These are phyloP conservation scores for Hyphopichia burtonii DNA, from an alignment of 1,139 yeast genomes.

Conservation along the genomic window DNA sequence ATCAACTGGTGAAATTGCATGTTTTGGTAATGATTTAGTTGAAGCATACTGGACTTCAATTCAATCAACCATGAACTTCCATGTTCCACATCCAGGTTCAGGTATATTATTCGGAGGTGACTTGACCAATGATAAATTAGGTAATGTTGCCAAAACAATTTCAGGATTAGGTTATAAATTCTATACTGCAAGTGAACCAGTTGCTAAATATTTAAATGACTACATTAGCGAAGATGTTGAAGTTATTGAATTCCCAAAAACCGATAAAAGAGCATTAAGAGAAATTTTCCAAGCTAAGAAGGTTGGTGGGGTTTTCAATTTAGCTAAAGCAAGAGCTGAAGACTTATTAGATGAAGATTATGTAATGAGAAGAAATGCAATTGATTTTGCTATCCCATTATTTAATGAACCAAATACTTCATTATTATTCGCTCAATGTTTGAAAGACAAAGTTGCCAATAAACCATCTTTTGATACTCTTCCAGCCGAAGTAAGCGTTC, in stretches of 20 bases:
- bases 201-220: slow-evolving; percentile 62
- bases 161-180: slow-evolving; percentile 78
- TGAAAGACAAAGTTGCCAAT: slow-evolving; percentile 66
- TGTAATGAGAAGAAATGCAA: slow-evolving; percentile 98
- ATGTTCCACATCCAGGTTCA: slow-evolving; percentile 84
- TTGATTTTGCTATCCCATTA: slow-evolving; percentile 94
- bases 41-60: slow-evolving; percentile 98
- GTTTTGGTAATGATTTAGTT: slow-evolving; percentile 79
- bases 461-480: slow-evolving; percentile 45
- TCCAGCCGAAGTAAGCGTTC: slow-evolving; percentile 57
- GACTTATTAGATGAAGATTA: slow-evolving; percentile 83
- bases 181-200: slow-evolving; percentile 72
- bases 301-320: slow-evolving; percentile 84
- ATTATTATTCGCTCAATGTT: slow-evolving; percentile 78
- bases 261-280: slow-evolving; percentile 89
- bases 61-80: slow-evolving; percentile 95
- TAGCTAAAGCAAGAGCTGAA: slow-evolving; percentile 89
- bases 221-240: slow-evolving; percentile 51
- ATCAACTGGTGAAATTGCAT: slow-evolving; percentile 97
- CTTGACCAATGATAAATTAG: slow-evolving; percentile 65
- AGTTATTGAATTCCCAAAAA: slow-evolving; percentile 84
- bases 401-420: slow-evolving; percentile 97
- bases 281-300: slow-evolving; percentile 87
- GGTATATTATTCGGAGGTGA: slow-evolving; percentile 96
- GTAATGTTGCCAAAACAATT: slow-evolving; percentile 67